Evolutionary conservation across 345 rosid species (phyloP), one percentile per base, ranked within the genome.

Genomic region (Kandelia obovata): DNA sequence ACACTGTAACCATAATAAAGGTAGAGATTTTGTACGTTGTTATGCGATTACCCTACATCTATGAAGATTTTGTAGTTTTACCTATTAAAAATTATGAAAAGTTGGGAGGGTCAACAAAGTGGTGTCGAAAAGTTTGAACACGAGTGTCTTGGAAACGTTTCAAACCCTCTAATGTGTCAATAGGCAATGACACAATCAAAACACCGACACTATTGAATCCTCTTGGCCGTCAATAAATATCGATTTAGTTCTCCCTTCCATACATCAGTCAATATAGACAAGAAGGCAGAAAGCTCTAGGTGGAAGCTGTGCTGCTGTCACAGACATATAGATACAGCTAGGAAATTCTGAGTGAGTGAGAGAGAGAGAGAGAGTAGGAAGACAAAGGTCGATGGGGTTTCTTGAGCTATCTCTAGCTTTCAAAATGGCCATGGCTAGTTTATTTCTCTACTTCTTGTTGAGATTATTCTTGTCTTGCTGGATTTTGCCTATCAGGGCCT

Each of bases 401-500:
- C 35, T 72, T 62, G 55, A 13, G 47, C 28, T 77, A 19, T 68
- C 13, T 59, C 66, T 53, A 58, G 65, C 51, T 61, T 55, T 70
- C 62, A 16, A 21, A 34, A 32, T 68, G 1, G 53, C 56, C 66
- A 47, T 70, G 15, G 19, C 75, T 21, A 65, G 23, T 55, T 39
- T 79, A 71, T 27, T 83, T 58, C 57, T 84, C 4, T 70, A 75
- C 27, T 31, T 75, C 46, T 74, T 77, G 62, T 75, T 79, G 68
- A 87, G 64, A 69, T 70, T 87, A 31, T 15, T 85, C n/a, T 65
- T 85, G 28, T 72, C 79, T 53, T 92, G 85, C 73, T 88, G 96
- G 96, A 70, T 92, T 74, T 78, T 47, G 4, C 98, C 99, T 0
- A 35, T 61, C 31, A 74, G 65, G 62, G 83, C 89, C 26, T 82